These are phyloP conservation scores for Pseudogymnoascus verrucosus DNA, from an alignment of 2,329 filamentous ascomycete genomes.

Conservation along the genomic window DNA sequence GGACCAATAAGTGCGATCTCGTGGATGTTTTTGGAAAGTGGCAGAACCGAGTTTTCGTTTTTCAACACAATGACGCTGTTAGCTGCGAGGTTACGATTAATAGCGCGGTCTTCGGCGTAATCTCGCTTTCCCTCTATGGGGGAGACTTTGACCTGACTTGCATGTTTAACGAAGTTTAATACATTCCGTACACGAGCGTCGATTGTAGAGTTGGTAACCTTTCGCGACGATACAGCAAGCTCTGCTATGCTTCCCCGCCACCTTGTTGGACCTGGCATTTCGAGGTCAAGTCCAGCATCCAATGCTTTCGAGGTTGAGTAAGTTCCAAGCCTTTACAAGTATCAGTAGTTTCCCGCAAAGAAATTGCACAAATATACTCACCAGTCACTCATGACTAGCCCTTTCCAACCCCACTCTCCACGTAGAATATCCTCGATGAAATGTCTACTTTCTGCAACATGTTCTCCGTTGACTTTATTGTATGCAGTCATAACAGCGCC, in stretches of 20 bases:
- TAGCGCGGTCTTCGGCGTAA: slow-evolving; percentile 28
- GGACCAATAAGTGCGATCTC: slow-evolving; percentile 34
- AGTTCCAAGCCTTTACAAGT: slow-evolving; percentile 35
- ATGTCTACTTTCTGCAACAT: slow-evolving; percentile 34
- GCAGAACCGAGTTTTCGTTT: slow-evolving; percentile 50
- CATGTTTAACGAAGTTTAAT: slow-evolving; percentile 21
- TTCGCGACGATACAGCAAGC: slow-evolving; percentile 20
- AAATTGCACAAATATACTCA: slow-evolving; percentile 19
- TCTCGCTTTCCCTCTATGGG: slow-evolving; percentile 22
- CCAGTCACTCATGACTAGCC: slow-evolving; percentile 42
- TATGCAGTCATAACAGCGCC: slow-evolving; percentile 41
- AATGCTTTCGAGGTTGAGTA: slow-evolving; percentile 45
- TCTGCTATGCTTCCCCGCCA: slow-evolving; percentile 22
- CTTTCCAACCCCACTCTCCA: slow-evolving; percentile 38
- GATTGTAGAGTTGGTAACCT: slow-evolving; percentile 18
- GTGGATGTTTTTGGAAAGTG: slow-evolving; percentile 38
- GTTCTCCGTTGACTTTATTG: slow-evolving; percentile 38
- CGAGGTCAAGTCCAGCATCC: slow-evolving; percentile 47
- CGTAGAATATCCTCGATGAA: slow-evolving; percentile 34
- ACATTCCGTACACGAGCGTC: slow-evolving; percentile 23
- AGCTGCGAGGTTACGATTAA: slow-evolving; percentile 49
- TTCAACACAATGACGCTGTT: slow-evolving; percentile 58
- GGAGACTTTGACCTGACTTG: slow-evolving; percentile 20
- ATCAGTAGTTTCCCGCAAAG: not conserved
- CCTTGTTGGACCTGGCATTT: slow-evolving; percentile 48